phyloP scores from a whole-genome alignment of 2,329 filamentous ascomycete genomes.

The Cladosporium sp. region DNA sequence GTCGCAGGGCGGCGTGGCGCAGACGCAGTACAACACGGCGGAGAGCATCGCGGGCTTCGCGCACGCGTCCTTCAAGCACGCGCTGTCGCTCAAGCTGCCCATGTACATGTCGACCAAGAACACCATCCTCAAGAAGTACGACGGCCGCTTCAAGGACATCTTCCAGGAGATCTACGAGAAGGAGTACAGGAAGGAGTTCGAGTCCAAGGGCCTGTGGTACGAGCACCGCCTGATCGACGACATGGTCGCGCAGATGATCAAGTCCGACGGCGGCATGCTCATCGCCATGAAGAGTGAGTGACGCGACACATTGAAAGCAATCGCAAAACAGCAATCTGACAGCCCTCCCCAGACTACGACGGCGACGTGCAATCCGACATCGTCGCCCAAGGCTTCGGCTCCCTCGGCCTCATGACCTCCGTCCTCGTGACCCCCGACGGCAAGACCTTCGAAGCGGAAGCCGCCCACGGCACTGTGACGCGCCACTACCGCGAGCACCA shows the following conservation, averaged over 20 bases:
- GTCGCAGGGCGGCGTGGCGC: constrained; percentile 66
- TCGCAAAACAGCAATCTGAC: not conserved
- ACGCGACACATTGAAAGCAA: not conserved
- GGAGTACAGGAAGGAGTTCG: constrained; percentile 80
- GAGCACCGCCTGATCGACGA: constrained; percentile 99
- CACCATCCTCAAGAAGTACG: constrained; percentile 98
- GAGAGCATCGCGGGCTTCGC: constrained; percentile 94
- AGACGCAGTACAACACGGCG: constrained; percentile 97
- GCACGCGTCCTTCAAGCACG: constrained; percentile 94
- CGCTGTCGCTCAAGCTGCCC: constrained; percentile 78
- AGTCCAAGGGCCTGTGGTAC: constrained; percentile 93
- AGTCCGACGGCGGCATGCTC: constrained; percentile 91
- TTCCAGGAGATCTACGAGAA: constrained; percentile 95
- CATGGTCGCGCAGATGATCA: constrained; percentile 99
- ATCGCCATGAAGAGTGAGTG: constrained; percentile 94
- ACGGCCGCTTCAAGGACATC: constrained; percentile 98
- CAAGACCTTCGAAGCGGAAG: constrained; percentile 95
- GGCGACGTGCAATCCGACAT: constrained; percentile 98
- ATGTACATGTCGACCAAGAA: constrained; percentile 99
- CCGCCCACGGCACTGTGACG: constrained; percentile 95
- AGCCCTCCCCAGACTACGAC: constrained; percentile 69
- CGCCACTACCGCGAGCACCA: constrained; percentile 98
- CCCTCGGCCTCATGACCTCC: constrained; percentile 96
- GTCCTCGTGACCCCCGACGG: constrained; percentile 95
- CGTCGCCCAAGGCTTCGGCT: constrained; percentile 96